Conservation (phyloP, 202 grass and related monocot genomes). For the Digitaria exilis region DNA sequence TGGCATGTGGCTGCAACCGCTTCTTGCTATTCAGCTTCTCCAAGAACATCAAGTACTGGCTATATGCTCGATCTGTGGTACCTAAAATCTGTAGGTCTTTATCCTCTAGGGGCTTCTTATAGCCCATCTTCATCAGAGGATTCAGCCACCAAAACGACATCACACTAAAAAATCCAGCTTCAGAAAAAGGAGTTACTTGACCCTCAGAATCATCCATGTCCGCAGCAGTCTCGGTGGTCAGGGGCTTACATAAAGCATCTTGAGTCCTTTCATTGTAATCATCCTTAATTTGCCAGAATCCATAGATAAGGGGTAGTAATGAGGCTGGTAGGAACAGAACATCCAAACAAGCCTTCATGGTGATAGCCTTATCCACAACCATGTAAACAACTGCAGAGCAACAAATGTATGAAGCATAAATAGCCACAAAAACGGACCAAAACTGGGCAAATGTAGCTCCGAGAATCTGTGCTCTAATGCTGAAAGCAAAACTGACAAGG, state of each 20-base stretch:
- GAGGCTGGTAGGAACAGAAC: conserved; percentile 60
- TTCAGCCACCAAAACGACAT: conserved; percentile 97
- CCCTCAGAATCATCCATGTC: conserved; percentile 31
- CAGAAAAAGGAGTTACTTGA: conserved; percentile 56
- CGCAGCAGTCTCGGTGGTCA: conserved; percentile 38
- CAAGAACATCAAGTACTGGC: conserved; percentile 58
- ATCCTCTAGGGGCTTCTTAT: conserved; percentile 78
- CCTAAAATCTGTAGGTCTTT: conserved; percentile 70
- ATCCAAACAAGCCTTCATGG: conserved; percentile 58
- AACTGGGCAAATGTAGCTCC: conserved; percentile 37
- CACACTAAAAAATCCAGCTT: conserved; percentile 63
- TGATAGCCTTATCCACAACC: conserved; percentile 36
- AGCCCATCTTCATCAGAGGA: conserved; percentile 79
- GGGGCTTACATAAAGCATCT: conserved; percentile 52
- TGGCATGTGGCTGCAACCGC: conserved; percentile 18
- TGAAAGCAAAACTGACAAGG: conserved; percentile 45
- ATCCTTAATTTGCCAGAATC: conserved; percentile 38
- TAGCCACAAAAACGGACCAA: conserved; percentile 39
- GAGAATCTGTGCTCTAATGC: conserved; percentile 40
- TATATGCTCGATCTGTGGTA: conserved; percentile 51
- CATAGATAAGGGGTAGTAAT: conserved; percentile 53
- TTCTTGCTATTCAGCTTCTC: conserved; percentile 52
- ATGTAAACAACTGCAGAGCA: conserved; percentile 59
- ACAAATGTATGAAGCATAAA: conserved; percentile 57
- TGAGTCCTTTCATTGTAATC: conserved; percentile 29